Evolutionary conservation across 768 basidiomycete species (phyloP), one percentile per base, ranked within the genome.

Genomic region (Lactarius hatsudake): DNA sequence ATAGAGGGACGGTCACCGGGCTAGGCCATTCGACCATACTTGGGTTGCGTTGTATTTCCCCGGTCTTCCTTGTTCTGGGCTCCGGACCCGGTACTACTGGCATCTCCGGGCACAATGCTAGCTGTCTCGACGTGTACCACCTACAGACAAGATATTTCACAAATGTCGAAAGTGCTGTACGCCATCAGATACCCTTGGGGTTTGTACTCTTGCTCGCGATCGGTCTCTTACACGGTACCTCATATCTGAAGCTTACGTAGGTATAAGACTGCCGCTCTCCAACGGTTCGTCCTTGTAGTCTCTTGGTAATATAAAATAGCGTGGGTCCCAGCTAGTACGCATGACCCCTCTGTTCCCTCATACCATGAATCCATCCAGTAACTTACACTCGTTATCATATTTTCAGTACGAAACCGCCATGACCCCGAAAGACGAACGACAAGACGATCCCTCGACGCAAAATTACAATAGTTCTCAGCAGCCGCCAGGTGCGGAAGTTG

Each of bases 41-140:
- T 13, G 51, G 51, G 51, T 26, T 5, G 51, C 15, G 13, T 53
- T 53, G 51, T 53, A 53, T 53, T 53, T 26, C 26, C 26, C 51
- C 26, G 26, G 23, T 7, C 10, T n/a, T 51, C 48, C 32, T 66
- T 62, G 55, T 66, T 56, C 45, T 66, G n/a, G 43, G 17, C 20
- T 34, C 15, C 40, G 65, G 45, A 40, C n/a, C 20, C 45, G 15
- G 42, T 42, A 36, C 15, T 15, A 5, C 57, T 59, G 56, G 40
- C 65, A 56, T 67, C 66, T 63, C 66, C 66, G 63, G 66, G 66
- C 57, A 67, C 66, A 57, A 4, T 26, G 30, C 23, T 58, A 17
- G 26, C 56, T 51, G 34, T 36, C 17, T 40, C 40, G 26, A 61
- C 26, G 34, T 36, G 2, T 40, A 28, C 15, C 42, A 5, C 4